phyloP scores from a whole-genome alignment of 805 yeast species.

The Spathaspora girioi region DNA sequence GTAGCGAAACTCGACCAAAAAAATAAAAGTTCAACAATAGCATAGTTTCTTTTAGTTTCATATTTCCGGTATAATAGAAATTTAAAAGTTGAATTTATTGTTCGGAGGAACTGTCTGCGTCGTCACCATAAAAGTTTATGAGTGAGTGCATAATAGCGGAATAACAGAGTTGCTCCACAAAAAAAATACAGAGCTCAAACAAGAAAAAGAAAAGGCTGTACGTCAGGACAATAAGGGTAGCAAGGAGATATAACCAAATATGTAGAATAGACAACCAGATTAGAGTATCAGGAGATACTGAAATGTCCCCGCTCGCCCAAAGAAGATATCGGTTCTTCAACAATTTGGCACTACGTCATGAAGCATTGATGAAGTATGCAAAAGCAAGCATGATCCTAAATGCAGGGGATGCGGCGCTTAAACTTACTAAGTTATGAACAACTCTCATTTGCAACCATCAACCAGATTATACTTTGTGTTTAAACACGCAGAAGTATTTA shows the following conservation, averaged over 20 bases:
- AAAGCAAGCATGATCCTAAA: neutral
- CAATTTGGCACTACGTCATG: neutral
- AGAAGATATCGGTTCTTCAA: neutral
- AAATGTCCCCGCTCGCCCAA: neutral
- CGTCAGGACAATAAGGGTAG: neutral
- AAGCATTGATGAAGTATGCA: neutral
- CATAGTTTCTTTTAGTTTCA: neutral
- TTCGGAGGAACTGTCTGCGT: neutral
- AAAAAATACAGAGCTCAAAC: neutral
- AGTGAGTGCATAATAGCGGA: neutral
- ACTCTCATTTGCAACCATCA: neutral
- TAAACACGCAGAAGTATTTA: neutral
- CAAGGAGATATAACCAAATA: neutral
- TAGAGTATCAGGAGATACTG: neutral
- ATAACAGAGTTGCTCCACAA: neutral
- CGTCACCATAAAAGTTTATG: neutral
- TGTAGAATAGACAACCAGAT: neutral
- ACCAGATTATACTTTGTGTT: neutral
- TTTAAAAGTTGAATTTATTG: neutral
- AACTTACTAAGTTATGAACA: neutral
- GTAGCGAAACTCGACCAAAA: neutral
- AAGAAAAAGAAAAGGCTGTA: neutral
- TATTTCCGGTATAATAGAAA: neutral
- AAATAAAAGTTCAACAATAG: neutral
- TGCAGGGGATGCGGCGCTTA: neutral